Evolutionary conservation across 768 basidiomycete species (phyloP), one percentile per base, ranked within the genome.

Genomic region (Boletales sp.): DNA sequence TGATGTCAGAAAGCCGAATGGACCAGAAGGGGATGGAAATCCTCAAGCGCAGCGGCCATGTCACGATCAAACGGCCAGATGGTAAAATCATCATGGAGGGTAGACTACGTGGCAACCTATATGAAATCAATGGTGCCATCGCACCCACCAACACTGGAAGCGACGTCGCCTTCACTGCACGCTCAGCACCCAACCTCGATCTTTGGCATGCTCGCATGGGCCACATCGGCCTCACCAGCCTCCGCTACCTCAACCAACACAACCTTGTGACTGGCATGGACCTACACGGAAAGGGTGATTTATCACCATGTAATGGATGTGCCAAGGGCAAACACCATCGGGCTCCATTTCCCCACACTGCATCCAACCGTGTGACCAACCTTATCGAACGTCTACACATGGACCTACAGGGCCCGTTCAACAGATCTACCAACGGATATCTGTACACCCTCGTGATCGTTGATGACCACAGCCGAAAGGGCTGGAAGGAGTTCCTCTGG

Each of bases 281-380:
- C 34, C 30, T 56, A 9, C 39, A 6, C 3, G 45, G 55, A 4
- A 42, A 44, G 0, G 48, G 46, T 0, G 43, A 56, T 1, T 45
- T 53, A 1, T 27, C 21, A 4, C 51, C 35, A 5, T 56, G 51
- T 14, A 21, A 53, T 45, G 51, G 45, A 0, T 56, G 48, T n/a
- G 30, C 38, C 0, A 56, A 52, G 7, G 45, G 51, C 19, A 56
- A 56, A 50, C 51, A 52, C 41, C 55, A 52, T 27, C 48, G 37
- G 4, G 48, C 48, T 5, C 48, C 51, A 35, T 56, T 56, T 8
- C 41, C 43, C 0, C 8, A 4, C 32, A 32, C 2, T 2, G 8
- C 32, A 2, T 4, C 8, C 2, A 14, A 32, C 3, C 8, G 32
- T 11, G 32, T 8, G 2, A 2, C 9, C 2, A 32, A 32, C 2